These are phyloP conservation scores for Anthoceros angustus DNA, from an alignment of 225 moss, liverwort and hornwort genomes.

Conservation along the genomic window DNA sequence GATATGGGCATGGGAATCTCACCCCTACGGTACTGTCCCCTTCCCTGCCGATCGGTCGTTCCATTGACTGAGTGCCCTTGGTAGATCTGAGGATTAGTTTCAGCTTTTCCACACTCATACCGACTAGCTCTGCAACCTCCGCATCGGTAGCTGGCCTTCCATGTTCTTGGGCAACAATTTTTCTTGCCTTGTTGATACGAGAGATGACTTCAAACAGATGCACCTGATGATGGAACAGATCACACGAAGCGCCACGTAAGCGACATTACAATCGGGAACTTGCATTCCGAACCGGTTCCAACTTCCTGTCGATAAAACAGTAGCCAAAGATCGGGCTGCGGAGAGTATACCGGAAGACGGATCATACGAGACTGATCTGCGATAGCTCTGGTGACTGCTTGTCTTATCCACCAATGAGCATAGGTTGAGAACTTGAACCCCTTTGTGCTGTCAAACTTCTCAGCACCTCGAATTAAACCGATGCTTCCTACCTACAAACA, in stretches of 20 bases:
- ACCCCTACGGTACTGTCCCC: slow-evolving; percentile 50
- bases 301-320: neutral
- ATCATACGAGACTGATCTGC: slow-evolving; percentile 80
- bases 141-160: slow-evolving; percentile 53
- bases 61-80: slow-evolving; percentile 63
- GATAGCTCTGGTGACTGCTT: slow-evolving; percentile 77
- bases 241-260: neutral
- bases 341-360: slow-evolving; percentile 47
- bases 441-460: slow-evolving; percentile 88
- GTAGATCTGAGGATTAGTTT: slow-evolving; percentile 51
- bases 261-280: slow-evolving; percentile 1
- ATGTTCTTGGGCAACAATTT: slow-evolving; percentile 54
- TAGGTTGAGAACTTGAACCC: slow-evolving; percentile 95
- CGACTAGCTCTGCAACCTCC: slow-evolving; percentile 65
- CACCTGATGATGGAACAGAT: slow-evolving; percentile 19
- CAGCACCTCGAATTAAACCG: slow-evolving; percentile 79
- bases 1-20: slow-evolving; percentile 3
- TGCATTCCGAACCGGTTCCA: neutral
- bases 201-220: slow-evolving; percentile 74
- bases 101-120: slow-evolving; percentile 61
- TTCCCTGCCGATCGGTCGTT: slow-evolving; percentile 55
- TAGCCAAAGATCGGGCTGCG: neutral
- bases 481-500: slow-evolving; percentile 70
- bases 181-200: slow-evolving; percentile 79
- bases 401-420: slow-evolving; percentile 97